Evolutionary conservation across 2,329 filamentous ascomycete species (phyloP), one percentile per base, ranked within the genome.

Genomic region (Colletotrichum karsti): DNA sequence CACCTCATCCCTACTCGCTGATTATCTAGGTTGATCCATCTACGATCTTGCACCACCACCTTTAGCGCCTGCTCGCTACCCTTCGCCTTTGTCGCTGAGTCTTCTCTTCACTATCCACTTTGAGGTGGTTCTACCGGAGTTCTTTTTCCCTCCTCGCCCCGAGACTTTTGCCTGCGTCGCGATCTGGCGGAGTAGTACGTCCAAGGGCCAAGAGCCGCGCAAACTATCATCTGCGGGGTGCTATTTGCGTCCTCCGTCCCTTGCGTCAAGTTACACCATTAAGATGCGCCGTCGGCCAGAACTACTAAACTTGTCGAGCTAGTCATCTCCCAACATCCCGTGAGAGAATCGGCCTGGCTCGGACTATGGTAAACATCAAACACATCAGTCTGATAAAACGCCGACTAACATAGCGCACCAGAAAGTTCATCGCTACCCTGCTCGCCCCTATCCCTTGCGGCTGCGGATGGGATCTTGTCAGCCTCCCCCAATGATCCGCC

Each of bases 361-460:
- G 24, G 35, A 46, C 63, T 50, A 53, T 61, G 55, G 48, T 70
- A 62, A 71, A 75, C 63, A 70, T 74, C 71, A 73, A 72, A 74
- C 73, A 70, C 39, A 55, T 37, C 66, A 65, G 59, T 42, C 54
- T 59, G 67, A 63, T 59, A 69, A 61, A 67, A 67, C 63, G 66
- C 56, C 48, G 26, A 67, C 50, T 41, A 57, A 41, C 55, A 55
- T 67, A 62, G 62, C 66, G 42, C 30, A 56, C 20, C 22, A 39
- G 18, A 67, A 42, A 62, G 56, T 67, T 62, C 66, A 44, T 69
- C 63, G 50, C 63, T 61, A 62, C 62, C 62, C 48, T 65, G 61
- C 37, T 35, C 20, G 28, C 41, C 56, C 55, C 33, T 67, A 55
- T 55, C 55, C 42, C 55, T 50, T 62, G 66, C 55, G 66, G 62